These are phyloP conservation scores for Keithomyces neogunnii DNA, from an alignment of 2,329 filamentous ascomycete species.

Conservation along the genomic window DNA sequence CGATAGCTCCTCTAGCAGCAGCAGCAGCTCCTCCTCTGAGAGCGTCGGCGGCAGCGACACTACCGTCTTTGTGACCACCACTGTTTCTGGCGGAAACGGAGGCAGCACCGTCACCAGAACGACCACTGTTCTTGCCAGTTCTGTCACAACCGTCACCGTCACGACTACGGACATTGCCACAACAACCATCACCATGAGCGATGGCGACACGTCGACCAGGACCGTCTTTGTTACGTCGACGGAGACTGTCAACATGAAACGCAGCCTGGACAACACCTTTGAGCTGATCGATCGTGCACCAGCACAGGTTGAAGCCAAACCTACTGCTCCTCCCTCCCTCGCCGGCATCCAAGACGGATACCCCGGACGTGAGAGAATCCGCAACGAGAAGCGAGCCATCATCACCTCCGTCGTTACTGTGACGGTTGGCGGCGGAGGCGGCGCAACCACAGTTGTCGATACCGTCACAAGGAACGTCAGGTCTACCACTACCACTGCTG, in stretches of 20 bases:
- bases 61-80: slow-evolving; percentile 21
- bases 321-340: slow-evolving; percentile 10
- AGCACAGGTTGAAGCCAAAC: slow-evolving; percentile 11
- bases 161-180: slow-evolving; percentile 27
- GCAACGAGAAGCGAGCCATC: slow-evolving; percentile 25
- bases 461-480: slow-evolving; percentile 23
- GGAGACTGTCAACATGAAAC: slow-evolving; percentile 23
- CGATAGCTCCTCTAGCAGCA: background rate
- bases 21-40: background rate
- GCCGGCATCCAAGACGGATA: slow-evolving; percentile 11
- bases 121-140: slow-evolving; percentile 19
- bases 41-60: slow-evolving; percentile 13
- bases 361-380: slow-evolving; percentile 8
- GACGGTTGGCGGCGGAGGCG: slow-evolving; percentile 14
- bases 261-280: slow-evolving; percentile 15
- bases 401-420: slow-evolving; percentile 24
- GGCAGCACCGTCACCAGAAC: slow-evolving; percentile 19
- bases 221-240: slow-evolving; percentile 27
- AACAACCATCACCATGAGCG: slow-evolving; percentile 26
- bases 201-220: slow-evolving; percentile 26
- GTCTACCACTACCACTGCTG: slow-evolving; percentile 21
- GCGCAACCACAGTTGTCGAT: slow-evolving; percentile 17
- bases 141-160: slow-evolving; percentile 23
- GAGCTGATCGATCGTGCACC: slow-evolving; percentile 7
- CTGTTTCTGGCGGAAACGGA: slow-evolving; percentile 18